Conservation (phyloP, 345 rosid species). For the Syzygium aromaticum region DNA sequence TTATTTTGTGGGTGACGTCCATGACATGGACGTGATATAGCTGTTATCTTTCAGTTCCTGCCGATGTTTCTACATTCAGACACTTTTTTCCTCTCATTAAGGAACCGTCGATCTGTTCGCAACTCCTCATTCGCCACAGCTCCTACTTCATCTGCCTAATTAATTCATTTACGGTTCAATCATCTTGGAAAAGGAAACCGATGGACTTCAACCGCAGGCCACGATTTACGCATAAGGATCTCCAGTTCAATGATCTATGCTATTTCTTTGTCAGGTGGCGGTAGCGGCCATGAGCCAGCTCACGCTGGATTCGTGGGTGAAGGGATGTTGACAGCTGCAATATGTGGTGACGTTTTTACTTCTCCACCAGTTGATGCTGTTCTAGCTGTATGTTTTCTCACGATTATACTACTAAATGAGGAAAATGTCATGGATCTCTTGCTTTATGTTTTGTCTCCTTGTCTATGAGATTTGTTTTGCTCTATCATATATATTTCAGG, state of each 20-base stretch:
- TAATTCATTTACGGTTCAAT: background rate
- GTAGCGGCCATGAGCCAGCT: slow-evolving; percentile 99
- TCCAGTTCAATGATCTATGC: background rate
- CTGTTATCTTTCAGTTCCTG: background rate
- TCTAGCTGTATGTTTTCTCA: slow-evolving; percentile 53
- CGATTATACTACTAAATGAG: background rate
- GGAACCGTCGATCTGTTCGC: background rate
- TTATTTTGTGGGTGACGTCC: background rate
- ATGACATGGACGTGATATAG: background rate
- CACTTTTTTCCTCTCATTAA: background rate
- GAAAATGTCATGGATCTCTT: background rate
- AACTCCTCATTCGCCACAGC: background rate
- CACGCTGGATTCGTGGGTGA: slow-evolving; percentile 98
- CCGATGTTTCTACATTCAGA: background rate
- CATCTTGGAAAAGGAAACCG: background rate
- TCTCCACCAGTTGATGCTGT: slow-evolving; percentile 93
- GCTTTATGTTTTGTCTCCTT: background rate
- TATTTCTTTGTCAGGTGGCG: slow-evolving; percentile 54
- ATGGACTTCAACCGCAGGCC: background rate
- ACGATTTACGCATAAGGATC: background rate
- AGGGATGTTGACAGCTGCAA: slow-evolving; percentile 97
- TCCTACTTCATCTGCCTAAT: background rate
- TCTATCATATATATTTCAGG: slow-evolving; percentile 32
- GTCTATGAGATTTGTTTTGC: background rate
- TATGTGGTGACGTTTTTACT: slow-evolving; percentile 92